Evolutionary conservation across 371 early-diverging fungal species (phyloP).

Genomic region (Mucor racemosus): DNA sequence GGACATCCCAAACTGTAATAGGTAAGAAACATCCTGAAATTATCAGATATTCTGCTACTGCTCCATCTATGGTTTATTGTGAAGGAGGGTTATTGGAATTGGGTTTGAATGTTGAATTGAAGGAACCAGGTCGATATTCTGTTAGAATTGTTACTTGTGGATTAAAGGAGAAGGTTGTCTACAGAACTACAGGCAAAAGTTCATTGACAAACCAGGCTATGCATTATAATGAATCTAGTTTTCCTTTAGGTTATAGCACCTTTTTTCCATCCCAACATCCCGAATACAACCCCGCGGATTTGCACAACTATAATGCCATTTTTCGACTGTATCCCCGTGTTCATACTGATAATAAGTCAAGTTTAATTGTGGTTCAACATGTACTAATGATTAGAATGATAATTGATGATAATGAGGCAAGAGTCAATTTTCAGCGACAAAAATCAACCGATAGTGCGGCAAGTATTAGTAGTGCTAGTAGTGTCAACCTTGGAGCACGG

Average conservation of each 20-base stretch:
- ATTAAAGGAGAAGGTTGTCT: slow-evolving; percentile 19
- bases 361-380: slow-evolving; percentile 21
- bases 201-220: slow-evolving; percentile 22
- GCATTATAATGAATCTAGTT: slow-evolving; percentile 3
- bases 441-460: not conserved
- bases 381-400: slow-evolving; percentile 16
- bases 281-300: slow-evolving; percentile 17
- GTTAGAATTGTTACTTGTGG: slow-evolving; percentile 29
- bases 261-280: slow-evolving; percentile 28
- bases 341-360: slow-evolving; percentile 23
- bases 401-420: slow-evolving; percentile 14
- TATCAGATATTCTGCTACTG: slow-evolving; percentile 25
- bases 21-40: slow-evolving; percentile 15
- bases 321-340: slow-evolving; percentile 30
- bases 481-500: not conserved
- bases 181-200: slow-evolving; percentile 27
- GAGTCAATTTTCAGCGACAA: not conserved
- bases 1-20: not conserved
- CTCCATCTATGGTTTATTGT: slow-evolving; percentile 31
- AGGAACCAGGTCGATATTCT: slow-evolving; percentile 12
- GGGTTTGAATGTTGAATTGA: slow-evolving; percentile 17
- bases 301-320: slow-evolving; percentile 27
- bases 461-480: not conserved
- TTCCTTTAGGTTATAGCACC: slow-evolving; percentile 22
- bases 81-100: slow-evolving; percentile 30